Percentiles rank a stretch among this genome's conserved stretches.
Conservation (phyloP, 345 rosid species). For the Dipteronia dyeriana region DNA sequence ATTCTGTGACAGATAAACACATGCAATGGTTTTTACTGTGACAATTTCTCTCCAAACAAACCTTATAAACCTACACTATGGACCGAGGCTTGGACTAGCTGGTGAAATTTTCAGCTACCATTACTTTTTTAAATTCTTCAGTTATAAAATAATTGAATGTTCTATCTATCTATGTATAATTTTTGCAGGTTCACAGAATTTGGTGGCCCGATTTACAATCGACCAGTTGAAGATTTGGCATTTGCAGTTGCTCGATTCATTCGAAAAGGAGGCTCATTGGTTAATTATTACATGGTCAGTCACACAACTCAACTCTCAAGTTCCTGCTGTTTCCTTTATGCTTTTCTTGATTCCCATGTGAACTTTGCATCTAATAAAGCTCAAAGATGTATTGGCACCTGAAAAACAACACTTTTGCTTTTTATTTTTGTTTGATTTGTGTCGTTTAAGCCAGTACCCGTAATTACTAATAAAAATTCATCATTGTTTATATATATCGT, state of each 20-base stretch:
- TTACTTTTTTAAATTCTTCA: background rate
- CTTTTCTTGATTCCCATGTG: constrained; percentile 22
- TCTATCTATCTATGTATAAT: too few relatives aligned
- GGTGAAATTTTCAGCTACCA: constrained; percentile 31
- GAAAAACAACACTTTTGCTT: background rate
- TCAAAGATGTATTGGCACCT: background rate
- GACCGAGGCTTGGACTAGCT: constrained; percentile 82
- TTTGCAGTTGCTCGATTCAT: constrained; percentile 73
- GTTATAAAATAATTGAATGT: background rate
- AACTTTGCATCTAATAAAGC: constrained; percentile 22
- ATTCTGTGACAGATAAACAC: constrained; percentile 53
- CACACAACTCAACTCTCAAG: background rate
- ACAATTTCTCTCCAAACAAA: constrained; percentile 63
- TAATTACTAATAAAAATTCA: background rate
- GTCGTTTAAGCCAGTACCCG: background rate
- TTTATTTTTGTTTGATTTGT: background rate
- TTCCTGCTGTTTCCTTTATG: constrained; percentile 7
- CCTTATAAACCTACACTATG: constrained; percentile 65
- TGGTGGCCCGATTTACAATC: constrained; percentile 47
- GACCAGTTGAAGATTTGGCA: constrained; percentile 74
- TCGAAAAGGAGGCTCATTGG: constrained; percentile 63
- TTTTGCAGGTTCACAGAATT: constrained; percentile 59
- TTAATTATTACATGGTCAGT: constrained; percentile 74
- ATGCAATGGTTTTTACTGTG: constrained; percentile 73
- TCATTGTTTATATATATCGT: background rate